Conservation (phyloP, 176 grass and related monocot genomes). For the Zea mays region DNA sequence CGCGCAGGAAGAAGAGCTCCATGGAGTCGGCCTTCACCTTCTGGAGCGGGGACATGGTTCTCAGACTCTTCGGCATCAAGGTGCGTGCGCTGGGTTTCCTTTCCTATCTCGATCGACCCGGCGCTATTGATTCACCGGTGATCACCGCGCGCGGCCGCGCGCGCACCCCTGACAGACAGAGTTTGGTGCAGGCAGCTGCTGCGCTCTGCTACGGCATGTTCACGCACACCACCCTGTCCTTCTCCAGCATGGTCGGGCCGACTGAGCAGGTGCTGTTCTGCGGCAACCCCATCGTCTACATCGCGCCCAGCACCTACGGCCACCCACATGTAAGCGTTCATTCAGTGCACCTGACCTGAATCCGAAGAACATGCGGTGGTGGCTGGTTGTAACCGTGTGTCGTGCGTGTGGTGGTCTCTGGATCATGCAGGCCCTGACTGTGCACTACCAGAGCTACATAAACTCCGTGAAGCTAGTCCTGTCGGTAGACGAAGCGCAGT, state of each 20-base stretch:
- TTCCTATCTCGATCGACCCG: not conserved
- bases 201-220: slow-evolving; percentile 55
- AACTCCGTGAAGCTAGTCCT: slow-evolving; percentile 72
- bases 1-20: slow-evolving; percentile 77
- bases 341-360: not conserved
- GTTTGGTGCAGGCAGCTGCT: slow-evolving; percentile 47
- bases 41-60: slow-evolving; percentile 48
- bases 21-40: slow-evolving; percentile 70
- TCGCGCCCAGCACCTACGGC: slow-evolving; percentile 71
- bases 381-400: not conserved
- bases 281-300: slow-evolving; percentile 66
- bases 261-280: slow-evolving; percentile 61
- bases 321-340: slow-evolving; percentile 63
- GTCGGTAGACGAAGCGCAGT: slow-evolving; percentile 54
- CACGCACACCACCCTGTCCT: slow-evolving; percentile 66
- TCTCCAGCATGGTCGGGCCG: slow-evolving; percentile 78
- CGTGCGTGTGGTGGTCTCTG: not conserved
- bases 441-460: slow-evolving; percentile 80
- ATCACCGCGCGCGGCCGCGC: no score
- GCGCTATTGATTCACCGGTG: no score
- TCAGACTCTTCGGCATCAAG: slow-evolving; percentile 73
- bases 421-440: slow-evolving; percentile 59
- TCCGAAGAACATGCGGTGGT: no score
- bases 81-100: slow-evolving; percentile 2
- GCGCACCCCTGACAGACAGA: no score